Percentiles rank a stretch among this genome's conserved stretches.
Conservation (phyloP, 2,329 filamentous ascomycete genomes). For the Clarireedia hainanense region DNA sequence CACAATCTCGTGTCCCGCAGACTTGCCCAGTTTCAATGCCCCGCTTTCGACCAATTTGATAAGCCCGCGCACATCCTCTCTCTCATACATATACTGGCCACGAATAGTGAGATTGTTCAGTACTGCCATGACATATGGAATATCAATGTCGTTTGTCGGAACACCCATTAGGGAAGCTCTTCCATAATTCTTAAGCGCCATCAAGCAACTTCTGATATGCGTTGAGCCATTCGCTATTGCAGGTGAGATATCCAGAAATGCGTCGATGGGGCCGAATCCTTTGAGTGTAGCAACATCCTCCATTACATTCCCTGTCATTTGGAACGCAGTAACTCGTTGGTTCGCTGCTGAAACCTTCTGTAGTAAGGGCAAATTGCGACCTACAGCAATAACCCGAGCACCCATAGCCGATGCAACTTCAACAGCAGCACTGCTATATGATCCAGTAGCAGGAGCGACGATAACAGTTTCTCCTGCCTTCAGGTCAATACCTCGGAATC, state of each 20-base stretch:
- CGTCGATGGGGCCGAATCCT: constrained; percentile 32
- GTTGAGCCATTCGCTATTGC: constrained; percentile 31
- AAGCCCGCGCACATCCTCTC: constrained; percentile 32
- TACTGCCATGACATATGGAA: constrained; percentile 28
- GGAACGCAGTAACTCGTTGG: constrained; percentile 33
- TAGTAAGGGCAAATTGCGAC: constrained; percentile 34
- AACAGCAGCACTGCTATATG: constrained; percentile 38
- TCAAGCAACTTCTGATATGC: constrained; percentile 33
- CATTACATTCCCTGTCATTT: constrained; percentile 34
- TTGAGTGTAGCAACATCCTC: constrained; percentile 12
- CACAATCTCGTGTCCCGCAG: background rate
- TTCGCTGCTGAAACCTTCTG: constrained; percentile 27
- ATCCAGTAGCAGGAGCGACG: constrained; percentile 39
- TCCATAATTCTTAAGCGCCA: constrained; percentile 24
- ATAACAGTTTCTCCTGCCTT: constrained; percentile 39
- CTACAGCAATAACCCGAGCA: constrained; percentile 41
- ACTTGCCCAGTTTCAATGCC: constrained; percentile 8
- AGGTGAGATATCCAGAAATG: constrained; percentile 40
- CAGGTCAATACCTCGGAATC: constrained; percentile 36
- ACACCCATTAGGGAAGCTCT: constrained; percentile 31
- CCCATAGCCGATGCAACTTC: constrained; percentile 40
- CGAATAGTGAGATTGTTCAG: constrained; percentile 30
- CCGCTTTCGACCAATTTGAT: constrained; percentile 36
- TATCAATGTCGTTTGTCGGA: constrained; percentile 20
- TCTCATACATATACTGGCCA: constrained; percentile 40